Percentiles rank a stretch among this genome's conserved stretches.
Conservation (phyloP, 176 grass and related monocot genomes). For the Alloteropsis semialata region DNA sequence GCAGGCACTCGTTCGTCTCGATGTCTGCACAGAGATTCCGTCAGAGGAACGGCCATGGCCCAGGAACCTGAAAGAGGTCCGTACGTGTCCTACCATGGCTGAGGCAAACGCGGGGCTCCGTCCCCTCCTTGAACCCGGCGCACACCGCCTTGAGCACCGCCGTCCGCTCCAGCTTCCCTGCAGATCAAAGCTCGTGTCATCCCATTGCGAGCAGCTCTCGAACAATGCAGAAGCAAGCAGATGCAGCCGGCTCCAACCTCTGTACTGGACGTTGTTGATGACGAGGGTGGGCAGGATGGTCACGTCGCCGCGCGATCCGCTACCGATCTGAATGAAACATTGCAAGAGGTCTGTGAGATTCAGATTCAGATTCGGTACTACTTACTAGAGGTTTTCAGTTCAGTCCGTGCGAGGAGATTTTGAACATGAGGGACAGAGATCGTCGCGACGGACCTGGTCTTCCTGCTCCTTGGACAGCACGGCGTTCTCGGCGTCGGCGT, state of each 20-base stretch:
- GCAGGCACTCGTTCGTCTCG: constrained; percentile 85
- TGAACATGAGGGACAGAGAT: not conserved
- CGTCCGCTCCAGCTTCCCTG: constrained; percentile 86
- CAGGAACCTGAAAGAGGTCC: not conserved
- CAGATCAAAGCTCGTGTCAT: not conserved
- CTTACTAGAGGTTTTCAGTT: not conserved
- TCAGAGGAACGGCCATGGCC: not conserved
- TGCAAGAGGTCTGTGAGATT: not conserved
- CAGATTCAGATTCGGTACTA: not conserved
- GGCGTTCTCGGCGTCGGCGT: constrained; percentile 79
- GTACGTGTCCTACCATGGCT: constrained; percentile 55
- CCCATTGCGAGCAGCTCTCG: not conserved
- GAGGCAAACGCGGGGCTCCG: constrained; percentile 84
- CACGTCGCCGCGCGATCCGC: constrained; percentile 75
- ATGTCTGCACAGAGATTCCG: constrained; percentile 36
- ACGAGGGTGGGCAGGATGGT: constrained; percentile 88
- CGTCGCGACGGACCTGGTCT: constrained; percentile 53
- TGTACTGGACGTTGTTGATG: constrained; percentile 96
- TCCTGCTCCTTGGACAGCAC: constrained; percentile 81
- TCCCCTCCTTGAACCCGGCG: constrained; percentile 88
- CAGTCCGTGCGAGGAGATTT: too few relatives aligned
- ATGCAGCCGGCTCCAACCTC: constrained; percentile 49
- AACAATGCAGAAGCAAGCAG: not conserved
- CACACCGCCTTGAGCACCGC: constrained; percentile 92
- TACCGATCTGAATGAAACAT: constrained; percentile 63